phyloP scores from a whole-genome alignment of 495 filamentous ascomycete genomes.

The Pyrenula massariospora region DNA sequence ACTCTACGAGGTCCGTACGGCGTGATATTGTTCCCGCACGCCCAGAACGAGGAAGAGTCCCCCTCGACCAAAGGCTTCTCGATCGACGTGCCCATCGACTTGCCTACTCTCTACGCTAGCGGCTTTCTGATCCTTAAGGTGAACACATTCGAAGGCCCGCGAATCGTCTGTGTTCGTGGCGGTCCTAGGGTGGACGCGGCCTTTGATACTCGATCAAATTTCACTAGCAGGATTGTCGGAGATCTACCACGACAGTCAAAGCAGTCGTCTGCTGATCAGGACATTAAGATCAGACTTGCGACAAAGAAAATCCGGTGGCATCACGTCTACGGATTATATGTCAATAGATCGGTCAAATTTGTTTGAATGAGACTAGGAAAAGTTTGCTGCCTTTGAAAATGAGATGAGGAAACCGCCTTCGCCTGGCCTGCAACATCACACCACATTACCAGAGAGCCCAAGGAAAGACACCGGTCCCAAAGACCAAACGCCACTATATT shows the following conservation, averaged over 20 bases:
- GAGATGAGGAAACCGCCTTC: too few relatives aligned
- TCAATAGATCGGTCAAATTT: background rate
- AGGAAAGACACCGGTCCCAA: too few relatives aligned
- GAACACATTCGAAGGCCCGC: background rate
- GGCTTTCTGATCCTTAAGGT: conserved; percentile 18
- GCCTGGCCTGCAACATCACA: too few relatives aligned
- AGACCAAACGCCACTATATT: too few relatives aligned
- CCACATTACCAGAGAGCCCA: too few relatives aligned
- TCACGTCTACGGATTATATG: background rate
- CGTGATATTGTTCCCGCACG: background rate
- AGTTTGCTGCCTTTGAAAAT: too few relatives aligned
- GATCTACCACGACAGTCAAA: background rate
- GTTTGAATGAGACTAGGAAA: background rate
- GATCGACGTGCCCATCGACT: conserved; percentile 15
- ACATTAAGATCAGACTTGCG: background rate
- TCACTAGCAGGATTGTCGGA: background rate
- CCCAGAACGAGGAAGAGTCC: conserved; percentile 16
- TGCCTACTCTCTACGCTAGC: conserved; percentile 10
- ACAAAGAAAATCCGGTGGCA: background rate
- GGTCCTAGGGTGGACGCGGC: background rate
- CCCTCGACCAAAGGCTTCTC: conserved; percentile 14
- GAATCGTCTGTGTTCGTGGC: background rate
- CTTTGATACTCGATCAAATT: background rate
- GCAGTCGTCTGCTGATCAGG: background rate
- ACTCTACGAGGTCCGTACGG: background rate